A percentile compares a stretch with the other conserved stretches of the same genome.
Conservation (phyloP, 495 filamentous ascomycete species). For the Penicillium antarcticum region DNA sequence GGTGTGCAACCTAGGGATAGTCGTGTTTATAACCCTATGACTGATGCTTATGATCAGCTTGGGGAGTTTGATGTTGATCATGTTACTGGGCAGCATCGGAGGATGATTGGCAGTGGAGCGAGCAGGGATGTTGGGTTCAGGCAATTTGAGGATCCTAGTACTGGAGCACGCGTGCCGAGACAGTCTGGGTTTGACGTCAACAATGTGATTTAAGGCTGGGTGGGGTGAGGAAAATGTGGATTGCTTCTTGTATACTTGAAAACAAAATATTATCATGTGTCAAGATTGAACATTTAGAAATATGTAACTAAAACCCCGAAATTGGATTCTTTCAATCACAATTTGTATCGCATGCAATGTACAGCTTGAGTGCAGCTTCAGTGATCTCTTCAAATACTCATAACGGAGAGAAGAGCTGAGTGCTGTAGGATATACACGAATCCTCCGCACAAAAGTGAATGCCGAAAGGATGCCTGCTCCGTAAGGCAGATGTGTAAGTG, state of each 20-base stretch:
- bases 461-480: too few species aligned
- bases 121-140: conserved; percentile 10
- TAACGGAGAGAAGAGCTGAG: too few species aligned
- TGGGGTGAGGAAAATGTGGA: background rate
- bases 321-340: too few species aligned
- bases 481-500: background rate
- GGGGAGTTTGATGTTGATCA: conserved; percentile 13
- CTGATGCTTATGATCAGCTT: conserved; percentile 11
- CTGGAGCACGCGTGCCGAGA: conserved; percentile 11
- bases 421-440: too few species aligned
- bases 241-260: background rate
- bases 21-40: conserved; percentile 9
- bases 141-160: conserved; percentile 22
- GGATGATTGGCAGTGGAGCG: conserved; percentile 4
- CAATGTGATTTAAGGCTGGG: conserved; percentile 6
- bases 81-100: conserved; percentile 5
- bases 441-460: too few species aligned
- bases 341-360: too few species aligned
- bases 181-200: conserved; percentile 20
- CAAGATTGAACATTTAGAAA: too few species aligned
- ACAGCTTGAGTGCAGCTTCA: too few species aligned
- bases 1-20: conserved; percentile 6
- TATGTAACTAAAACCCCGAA: too few species aligned
- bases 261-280: background rate
- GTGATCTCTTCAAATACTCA: too few species aligned